phyloP scores from a whole-genome alignment of 768 basidiomycete genomes.

The Auricularia sp. region DNA sequence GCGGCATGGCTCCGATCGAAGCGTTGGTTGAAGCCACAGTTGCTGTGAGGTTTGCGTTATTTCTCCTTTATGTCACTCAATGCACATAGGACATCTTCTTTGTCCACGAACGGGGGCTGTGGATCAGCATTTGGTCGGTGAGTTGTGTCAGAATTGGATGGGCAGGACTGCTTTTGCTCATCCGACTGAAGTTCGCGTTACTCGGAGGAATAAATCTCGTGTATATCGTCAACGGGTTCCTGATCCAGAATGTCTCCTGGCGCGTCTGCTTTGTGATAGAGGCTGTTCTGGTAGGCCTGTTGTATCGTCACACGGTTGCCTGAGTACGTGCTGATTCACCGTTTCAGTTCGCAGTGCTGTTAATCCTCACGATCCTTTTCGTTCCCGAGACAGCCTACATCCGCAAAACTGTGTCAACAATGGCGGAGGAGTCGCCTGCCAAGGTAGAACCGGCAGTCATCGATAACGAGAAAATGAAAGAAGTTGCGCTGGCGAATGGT shows the following conservation, averaged over 20 bases:
- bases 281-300: conserved; percentile 5
- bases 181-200: conserved; percentile 2
- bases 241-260: conserved; percentile 11
- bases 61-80: not conserved
- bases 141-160: not conserved
- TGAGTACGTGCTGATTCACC: too few species aligned
- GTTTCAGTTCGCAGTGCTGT: too few species aligned
- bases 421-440: too few species aligned
- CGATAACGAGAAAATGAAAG: too few species aligned
- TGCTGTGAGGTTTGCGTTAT: conserved; percentile 3
- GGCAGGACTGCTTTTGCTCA: too few species aligned
- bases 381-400: too few species aligned
- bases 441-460: too few species aligned
- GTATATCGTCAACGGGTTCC: conserved; percentile 9
- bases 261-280: conserved; percentile 9
- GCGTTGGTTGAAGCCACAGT: conserved; percentile 13
- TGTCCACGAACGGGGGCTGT: conserved; percentile 10
- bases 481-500: too few species aligned
- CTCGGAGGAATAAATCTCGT: conserved; percentile 9
- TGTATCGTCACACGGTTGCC: not conserved
- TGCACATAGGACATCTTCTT: conserved; percentile 10
- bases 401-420: too few species aligned
- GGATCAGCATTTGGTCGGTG: conserved; percentile 11
- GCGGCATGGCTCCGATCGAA: conserved; percentile 13
- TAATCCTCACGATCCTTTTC: too few species aligned